A percentile compares a stretch with the other conserved stretches of the same genome.
These are phyloP conservation scores for Gentiana macrophylla DNA, from an alignment of 257 asterid genomes.

Conservation along the genomic window DNA sequence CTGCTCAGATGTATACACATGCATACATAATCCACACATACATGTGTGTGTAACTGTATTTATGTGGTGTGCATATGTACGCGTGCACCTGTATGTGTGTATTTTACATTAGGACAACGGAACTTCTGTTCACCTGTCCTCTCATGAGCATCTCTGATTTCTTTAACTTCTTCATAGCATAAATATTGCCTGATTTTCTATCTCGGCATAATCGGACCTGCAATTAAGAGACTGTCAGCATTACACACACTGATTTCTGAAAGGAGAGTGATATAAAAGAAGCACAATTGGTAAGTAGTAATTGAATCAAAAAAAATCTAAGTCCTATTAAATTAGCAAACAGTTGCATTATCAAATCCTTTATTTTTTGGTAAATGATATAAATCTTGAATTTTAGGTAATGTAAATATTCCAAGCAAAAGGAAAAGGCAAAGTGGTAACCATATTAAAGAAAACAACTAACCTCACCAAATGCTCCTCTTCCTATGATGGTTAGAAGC, in stretches of 20 bases:
- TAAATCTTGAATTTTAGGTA: too few species aligned
- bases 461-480: conserved; percentile 99
- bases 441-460: conserved; percentile 10
- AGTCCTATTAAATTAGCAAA: neutral
- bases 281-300: neutral
- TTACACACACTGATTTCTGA: neutral
- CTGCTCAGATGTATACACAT: too few species aligned
- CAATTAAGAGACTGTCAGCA: neutral
- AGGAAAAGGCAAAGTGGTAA: too few species aligned
- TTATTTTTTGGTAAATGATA: too few species aligned
- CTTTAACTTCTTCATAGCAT: conserved; percentile 98
- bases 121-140: conserved; percentile 64
- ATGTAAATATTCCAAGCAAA: too few species aligned
- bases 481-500: conserved; percentile 89
- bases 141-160: conserved; percentile 95
- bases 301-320: neutral
- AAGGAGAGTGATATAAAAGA: neutral
- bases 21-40: too few species aligned
- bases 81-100: too few species aligned
- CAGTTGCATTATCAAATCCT: too few species aligned
- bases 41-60: too few species aligned
- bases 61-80: too few species aligned
- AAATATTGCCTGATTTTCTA: conserved; percentile 83
- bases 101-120: too few species aligned
- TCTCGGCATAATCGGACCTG: conserved; percentile 95